Percentiles rank a stretch among this genome's conserved stretches.
phyloP scores from a whole-genome alignment of 176 grass and related monocot genomes.

The Juncus effusus region DNA sequence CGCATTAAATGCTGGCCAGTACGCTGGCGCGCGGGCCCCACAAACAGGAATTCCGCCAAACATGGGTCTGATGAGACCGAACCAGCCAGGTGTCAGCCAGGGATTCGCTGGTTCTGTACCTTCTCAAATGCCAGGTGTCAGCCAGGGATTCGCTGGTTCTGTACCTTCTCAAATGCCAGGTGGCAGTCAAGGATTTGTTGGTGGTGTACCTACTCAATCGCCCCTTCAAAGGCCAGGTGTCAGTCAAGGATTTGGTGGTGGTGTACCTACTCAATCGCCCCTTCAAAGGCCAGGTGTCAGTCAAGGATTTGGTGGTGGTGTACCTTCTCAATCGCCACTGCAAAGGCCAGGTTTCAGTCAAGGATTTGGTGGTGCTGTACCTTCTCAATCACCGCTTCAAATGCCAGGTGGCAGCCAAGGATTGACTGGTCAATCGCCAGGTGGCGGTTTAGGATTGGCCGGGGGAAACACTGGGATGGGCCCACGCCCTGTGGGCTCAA shows the following conservation, averaged over 20 bases:
- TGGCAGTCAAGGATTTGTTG: slow-evolving; percentile 11
- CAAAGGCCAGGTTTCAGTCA: slow-evolving; percentile 26
- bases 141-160: neutral
- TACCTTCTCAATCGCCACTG: slow-evolving; percentile 8
- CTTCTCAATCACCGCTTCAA: slow-evolving; percentile 21
- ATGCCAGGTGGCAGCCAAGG: slow-evolving; percentile 14
- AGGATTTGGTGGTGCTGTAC: slow-evolving; percentile 8
- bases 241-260: slow-evolving; percentile 5
- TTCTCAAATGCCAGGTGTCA: slow-evolving; percentile 30
- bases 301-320: neutral
- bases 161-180: slow-evolving; percentile 33
- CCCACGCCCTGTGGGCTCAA: slow-evolving; percentile 20
- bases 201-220: neutral
- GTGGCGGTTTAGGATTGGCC: slow-evolving; percentile 41
- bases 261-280: neutral
- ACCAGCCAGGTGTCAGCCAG: slow-evolving; percentile 33
- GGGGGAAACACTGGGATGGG: slow-evolving; percentile 45
- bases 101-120: slow-evolving; percentile 22
- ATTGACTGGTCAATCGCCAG: slow-evolving; percentile 32
- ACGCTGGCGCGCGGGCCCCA: slow-evolving; percentile 40
- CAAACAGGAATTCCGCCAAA: slow-evolving; percentile 45
- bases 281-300: slow-evolving; percentile 27
- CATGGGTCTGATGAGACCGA: slow-evolving; percentile 52
- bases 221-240: slow-evolving; percentile 26
- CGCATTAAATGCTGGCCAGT: slow-evolving; percentile 46